phyloP scores from a whole-genome alignment of 352 stramenopile genomes.

The Stramenopiles sp. region DNA sequence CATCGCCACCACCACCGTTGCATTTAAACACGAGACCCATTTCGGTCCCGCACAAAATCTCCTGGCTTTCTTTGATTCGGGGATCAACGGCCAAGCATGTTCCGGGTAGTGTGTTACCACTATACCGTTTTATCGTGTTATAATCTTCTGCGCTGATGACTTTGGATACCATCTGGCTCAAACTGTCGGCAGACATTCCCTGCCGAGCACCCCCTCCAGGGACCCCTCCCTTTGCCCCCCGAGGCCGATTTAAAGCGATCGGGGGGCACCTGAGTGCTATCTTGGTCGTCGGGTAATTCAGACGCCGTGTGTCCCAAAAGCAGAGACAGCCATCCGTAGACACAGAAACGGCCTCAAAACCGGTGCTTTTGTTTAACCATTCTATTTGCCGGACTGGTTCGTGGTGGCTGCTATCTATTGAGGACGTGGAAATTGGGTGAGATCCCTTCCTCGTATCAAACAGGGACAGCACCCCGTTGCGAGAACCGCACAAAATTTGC shows the following conservation, averaged over 20 bases:
- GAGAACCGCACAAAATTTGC: background rate
- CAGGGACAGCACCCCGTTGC: background rate
- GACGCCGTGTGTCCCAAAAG: background rate
- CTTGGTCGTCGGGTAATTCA: background rate
- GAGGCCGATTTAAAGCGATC: background rate
- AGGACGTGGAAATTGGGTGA: background rate
- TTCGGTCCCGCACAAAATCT: background rate
- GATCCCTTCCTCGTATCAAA: background rate
- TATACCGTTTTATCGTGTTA: background rate
- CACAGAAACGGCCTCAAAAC: background rate
- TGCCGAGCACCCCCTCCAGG: background rate
- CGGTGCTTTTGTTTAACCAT: background rate
- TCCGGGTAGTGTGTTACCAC: background rate
- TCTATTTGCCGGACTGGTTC: background rate
- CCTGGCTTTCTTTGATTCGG: background rate
- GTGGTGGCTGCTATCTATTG: background rate
- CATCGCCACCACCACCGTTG: background rate
- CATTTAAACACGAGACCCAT: background rate
- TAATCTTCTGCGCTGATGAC: background rate
- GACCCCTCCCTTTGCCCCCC: background rate
- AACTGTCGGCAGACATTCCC: background rate
- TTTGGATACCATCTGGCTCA: background rate
- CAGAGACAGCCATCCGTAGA: background rate
- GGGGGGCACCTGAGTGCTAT: background rate
- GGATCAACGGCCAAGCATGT: background rate